Conservation (phyloP, 2,329 filamentous ascomycete species). For the Calonectria pseudoturangicola region DNA sequence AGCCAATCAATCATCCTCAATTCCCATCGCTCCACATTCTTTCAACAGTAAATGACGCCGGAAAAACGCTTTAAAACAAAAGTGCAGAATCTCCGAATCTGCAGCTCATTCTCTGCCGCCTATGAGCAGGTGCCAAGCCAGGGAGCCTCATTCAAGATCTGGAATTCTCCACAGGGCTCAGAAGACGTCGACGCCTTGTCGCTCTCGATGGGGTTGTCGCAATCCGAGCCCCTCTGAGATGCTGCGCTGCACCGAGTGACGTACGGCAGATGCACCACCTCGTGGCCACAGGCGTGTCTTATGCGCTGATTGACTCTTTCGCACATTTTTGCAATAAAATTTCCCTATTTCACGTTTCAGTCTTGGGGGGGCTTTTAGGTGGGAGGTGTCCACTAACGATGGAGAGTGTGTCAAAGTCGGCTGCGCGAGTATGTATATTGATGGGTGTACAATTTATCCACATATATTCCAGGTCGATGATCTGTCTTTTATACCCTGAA, state of each 20-base stretch:
- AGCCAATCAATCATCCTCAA: not conserved
- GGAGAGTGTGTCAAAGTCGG: not conserved
- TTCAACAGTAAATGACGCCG: constrained; percentile 2
- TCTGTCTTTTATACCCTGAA: constrained; percentile 30
- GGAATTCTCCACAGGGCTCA: constrained; percentile 19
- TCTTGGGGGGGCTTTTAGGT: not conserved
- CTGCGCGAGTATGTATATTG: not conserved
- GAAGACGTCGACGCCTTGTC: constrained; percentile 17
- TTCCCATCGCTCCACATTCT: not conserved
- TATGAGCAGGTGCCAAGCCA: constrained; percentile 18
- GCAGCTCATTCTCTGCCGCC: not conserved
- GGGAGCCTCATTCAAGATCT: constrained; percentile 13
- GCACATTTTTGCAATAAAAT: constrained; percentile 9
- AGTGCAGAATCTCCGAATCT: not conserved
- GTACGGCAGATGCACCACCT: constrained; percentile 20
- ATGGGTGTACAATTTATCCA: constrained; percentile 19
- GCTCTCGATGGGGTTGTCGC: constrained; percentile 20
- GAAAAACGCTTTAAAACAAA: constrained; percentile 9
- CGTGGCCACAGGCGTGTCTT: constrained; percentile 23
- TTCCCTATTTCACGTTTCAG: not conserved
- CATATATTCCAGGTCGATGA: constrained; percentile 15
- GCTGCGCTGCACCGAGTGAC: constrained; percentile 4
- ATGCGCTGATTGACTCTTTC: constrained; percentile 15
- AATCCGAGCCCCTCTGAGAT: constrained; percentile 9
- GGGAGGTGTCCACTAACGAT: constrained; percentile 20